Evolutionary conservation across 2,329 filamentous ascomycete genomes (phyloP), one percentile per base, ranked within the genome.

Genomic region (Aspergillus costaricaensis): DNA sequence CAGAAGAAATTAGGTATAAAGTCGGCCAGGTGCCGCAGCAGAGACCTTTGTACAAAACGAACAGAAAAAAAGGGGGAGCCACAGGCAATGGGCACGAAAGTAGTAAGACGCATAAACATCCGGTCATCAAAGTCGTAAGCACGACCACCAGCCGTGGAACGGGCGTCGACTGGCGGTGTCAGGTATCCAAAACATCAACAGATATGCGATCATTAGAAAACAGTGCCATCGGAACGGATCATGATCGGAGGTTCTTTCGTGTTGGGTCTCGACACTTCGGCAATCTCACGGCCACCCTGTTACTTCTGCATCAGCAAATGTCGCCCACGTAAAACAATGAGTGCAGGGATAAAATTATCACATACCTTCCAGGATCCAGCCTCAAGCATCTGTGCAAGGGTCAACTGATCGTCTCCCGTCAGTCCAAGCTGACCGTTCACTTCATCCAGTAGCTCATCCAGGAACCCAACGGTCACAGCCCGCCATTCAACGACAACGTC

Each of bases 291-390:
- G 61, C 95, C 95, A 69, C 94, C 94, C 93, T 87, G 65, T 15
- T 15, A 47, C 47, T 53, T 63, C 86, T 60, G 57, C 55, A 63
- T 73, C 71, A 71, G 72, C 41, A 36, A 55, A 36, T 41, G 66
- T 60, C 59, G 57, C 59, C 50, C 17, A 23, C 15, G 4, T 17
- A 6, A 36, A 4, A n/a, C 15, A 60, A 2, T 4, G 21, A 21
- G 23, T 21, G 14, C 38, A 2, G n/a, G 25, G 25, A 27, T 27
- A 27, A 30, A 21, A 27, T n/a, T 30, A 86, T 79, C 77, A 95
- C 93, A 90, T 98, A 95, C 93, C 90, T 98, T 98, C 94, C 95
- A 99, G 73, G 91, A 96, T 55, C 95, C 95, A 14, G 94, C 95
- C 77, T 98, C 95, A 17, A 99, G 83, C 80, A 99, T 87, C 76